Base-by-base conservation (phyloP, 2,329 filamentous ascomycete genomes). In the Alternaria tenuissima region DNA sequence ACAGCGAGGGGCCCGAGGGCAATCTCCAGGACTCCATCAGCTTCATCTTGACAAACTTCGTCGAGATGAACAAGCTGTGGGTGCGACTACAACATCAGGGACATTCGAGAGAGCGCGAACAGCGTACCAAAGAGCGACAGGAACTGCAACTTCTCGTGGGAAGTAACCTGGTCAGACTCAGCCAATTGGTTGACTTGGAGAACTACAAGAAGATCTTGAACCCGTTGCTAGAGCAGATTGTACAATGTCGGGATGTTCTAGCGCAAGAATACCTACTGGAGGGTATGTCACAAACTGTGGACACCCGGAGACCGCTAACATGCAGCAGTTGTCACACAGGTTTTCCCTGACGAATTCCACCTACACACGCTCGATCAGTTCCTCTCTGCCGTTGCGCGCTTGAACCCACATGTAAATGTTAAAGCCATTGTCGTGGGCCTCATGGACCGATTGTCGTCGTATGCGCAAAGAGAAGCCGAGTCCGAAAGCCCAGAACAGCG, bases 21-120 rank as follows among this genome's bases (percentile, higher is more conserved):
- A 98, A 97, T 73, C 83, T 98, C 49, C 93, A 96, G 78, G 95
- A 99, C 81, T 97, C 94, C 36, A 97, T 99, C 81, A 97, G 93
- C 82, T 99, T 99, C 76, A 91, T 98, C 56, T 83, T 99, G 75
- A 99, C 95, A 62, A 99, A 99, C 74, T 99, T 99, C 76, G 95
- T 99, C 70, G 95, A 99, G 81, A 99, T 99, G 95, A 99, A 99
- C 82, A 99, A 99, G 85, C 86, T 99, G 34, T 99, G 95, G 95
- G 95, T 99, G 64, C 90, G 95, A 43, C 83, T 98, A 75, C 95
- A 99, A 78, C 95, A 99, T 79, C 95, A 99, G 78, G 95, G 95
- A 26, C 95, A 97, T 76, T 99, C 95, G 39, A 87, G 94, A 72
- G 95, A 99, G 80, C 86, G 95, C 53, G 95, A 99, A 65, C 90